Evolutionary conservation across 805 yeast species (phyloP), one percentile per base, ranked within the genome.

Genomic region (Saccharomycopsis oosterbeekiorum): DNA sequence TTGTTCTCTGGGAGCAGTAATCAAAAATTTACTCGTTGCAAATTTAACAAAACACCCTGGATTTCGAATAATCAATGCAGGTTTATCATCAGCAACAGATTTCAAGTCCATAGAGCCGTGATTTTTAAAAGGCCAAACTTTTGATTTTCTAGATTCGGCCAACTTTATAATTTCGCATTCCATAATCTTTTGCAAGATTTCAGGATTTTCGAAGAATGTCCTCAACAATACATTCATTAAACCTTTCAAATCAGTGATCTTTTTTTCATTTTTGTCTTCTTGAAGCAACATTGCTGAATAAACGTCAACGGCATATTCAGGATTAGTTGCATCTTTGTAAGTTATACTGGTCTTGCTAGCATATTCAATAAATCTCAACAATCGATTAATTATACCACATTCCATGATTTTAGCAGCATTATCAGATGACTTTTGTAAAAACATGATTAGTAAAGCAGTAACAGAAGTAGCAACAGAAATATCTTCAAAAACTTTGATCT

Each of bases 141-240:
- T 51, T 15, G 51, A 47, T 39, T 42, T 36, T 24, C 50, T 50
- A 19, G 17, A 14, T 29, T 73, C 75, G 2, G 77, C 70, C 11
- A 88, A 69, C 60, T 85, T 90, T 24, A 78, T 74, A 19, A 47
- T 26, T 24, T 47, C 53, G 21, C 4, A 24, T 0, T 73, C 67
- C 67, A 89, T 80, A 43, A 80, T 72, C 10, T 74, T 73, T 36
- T 76, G 74, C 4, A 89, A 73, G 12, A 81, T 73, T 0, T 76
- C 78, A 0, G 74, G 70, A 2, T 83, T 80, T 70, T 91, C 97
- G 69, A 85, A 83, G 61, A 91, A 84, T 54, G 87, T 76, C 69
- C 97, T 80, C 1, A 85, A 70, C 40, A 90, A 73, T 12, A 82
- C 74, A 0, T 83, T 75, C 21, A 84, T 74, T 14, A 1, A 82